Evolutionary conservation across 257 asterid species (phyloP).

Genomic region (Scutellaria baicalensis): DNA sequence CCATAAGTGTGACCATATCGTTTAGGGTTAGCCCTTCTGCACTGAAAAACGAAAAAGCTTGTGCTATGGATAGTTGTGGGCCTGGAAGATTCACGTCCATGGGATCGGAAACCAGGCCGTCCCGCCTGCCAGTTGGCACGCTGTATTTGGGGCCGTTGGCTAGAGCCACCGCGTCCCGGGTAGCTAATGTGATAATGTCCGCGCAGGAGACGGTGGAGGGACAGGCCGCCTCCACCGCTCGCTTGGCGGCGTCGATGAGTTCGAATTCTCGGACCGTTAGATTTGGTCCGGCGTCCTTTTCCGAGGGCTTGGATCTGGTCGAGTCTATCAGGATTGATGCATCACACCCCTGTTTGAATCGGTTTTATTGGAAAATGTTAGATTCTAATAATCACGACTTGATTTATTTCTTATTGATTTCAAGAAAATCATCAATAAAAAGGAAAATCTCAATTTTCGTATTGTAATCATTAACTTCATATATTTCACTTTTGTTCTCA

Average conservation of each 20-base stretch:
- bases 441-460: too few species aligned
- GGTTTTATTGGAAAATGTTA: background rate
- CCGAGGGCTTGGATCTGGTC: slow-evolving; percentile 28
- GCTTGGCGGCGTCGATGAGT: slow-evolving; percentile 57
- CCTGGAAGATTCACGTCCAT: slow-evolving; percentile 52
- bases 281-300: slow-evolving; percentile 41
- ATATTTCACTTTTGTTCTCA: too few species aligned
- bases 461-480: too few species aligned
- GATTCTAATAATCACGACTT: too few species aligned
- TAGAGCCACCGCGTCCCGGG: slow-evolving; percentile 64
- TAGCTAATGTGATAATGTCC: slow-evolving; percentile 66
- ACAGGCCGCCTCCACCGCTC: slow-evolving; percentile 41
- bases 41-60: slow-evolving; percentile 34
- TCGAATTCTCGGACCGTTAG: slow-evolving; percentile 48
- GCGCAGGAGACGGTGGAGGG: slow-evolving; percentile 67
- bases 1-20: slow-evolving; percentile 73
- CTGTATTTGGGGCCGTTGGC: slow-evolving; percentile 58
- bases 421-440: too few species aligned
- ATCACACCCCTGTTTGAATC: slow-evolving; percentile 38
- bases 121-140: slow-evolving; percentile 58
- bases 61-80: slow-evolving; percentile 27
- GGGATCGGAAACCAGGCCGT: slow-evolving; percentile 44
- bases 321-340: slow-evolving; percentile 48
- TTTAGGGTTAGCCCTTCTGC: slow-evolving; percentile 35
- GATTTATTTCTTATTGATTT: too few species aligned